Conservation (phyloP, 192 early-diverging fungal species). For the Linnemannia elongata region DNA sequence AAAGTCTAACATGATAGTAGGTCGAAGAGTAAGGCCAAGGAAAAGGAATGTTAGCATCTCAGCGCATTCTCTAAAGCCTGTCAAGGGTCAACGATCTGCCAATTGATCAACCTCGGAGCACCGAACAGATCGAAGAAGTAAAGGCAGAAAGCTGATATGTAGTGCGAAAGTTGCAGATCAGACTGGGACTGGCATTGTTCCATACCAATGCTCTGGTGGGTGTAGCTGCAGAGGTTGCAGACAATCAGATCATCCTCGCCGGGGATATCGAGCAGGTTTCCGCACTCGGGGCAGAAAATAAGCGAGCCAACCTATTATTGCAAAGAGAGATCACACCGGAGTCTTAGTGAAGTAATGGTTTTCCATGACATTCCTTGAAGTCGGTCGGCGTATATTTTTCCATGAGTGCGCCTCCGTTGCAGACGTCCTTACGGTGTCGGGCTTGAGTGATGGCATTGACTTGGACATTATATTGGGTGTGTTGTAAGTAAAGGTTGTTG, state of each 20-base stretch:
- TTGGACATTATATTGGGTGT: conserved; percentile 34
- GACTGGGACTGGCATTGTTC: too few relatives aligned
- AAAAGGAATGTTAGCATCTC: background rate
- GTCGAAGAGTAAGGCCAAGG: too few relatives aligned
- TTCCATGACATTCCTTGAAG: background rate
- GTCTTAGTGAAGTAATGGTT: background rate
- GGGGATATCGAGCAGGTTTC: conserved; percentile 90
- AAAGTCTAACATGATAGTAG: conserved; percentile 63
- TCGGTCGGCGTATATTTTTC: background rate
- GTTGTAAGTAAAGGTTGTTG: background rate
- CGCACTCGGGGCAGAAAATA: conserved; percentile 93
- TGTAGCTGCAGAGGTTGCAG: conserved; percentile 85
- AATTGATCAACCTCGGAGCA: background rate
- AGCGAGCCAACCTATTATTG: conserved; percentile 72
- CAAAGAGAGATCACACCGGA: background rate
- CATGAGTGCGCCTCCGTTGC: background rate
- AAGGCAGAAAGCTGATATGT: background rate
- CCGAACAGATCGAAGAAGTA: background rate
- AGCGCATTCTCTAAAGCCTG: background rate
- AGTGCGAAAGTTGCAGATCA: background rate
- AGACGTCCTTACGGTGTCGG: conserved; percentile 34
- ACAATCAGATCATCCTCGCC: conserved; percentile 82
- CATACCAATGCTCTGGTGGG: conserved; percentile 72
- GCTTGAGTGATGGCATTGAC: conserved; percentile 45
- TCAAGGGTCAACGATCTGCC: background rate